Evolutionary conservation across 2,329 filamentous ascomycete genomes (phyloP).

Genomic region (Epichloe scottii): DNA sequence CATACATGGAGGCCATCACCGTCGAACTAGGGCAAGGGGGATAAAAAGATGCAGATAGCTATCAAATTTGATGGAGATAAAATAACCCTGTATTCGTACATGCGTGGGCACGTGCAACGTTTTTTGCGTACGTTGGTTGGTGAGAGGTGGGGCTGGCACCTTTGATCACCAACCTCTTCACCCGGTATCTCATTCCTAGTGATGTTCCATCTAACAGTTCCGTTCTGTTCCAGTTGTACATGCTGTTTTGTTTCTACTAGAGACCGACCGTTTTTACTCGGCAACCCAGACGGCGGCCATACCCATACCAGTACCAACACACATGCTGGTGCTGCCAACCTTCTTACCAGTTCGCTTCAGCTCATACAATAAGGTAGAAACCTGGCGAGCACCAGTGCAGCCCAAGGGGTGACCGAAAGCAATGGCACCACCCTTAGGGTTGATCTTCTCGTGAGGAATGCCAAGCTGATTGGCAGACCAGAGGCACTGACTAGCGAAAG

Average conservation of each 20-base stretch:
- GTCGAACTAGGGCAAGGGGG: neutral
- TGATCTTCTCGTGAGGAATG: conserved; percentile 75
- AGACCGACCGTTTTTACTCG: conserved; percentile 43
- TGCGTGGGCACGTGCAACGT: conserved; percentile 5
- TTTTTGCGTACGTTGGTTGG: neutral
- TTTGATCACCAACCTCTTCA: neutral
- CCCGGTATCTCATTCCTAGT: neutral
- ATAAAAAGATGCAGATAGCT: neutral
- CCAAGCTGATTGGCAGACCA: conserved; percentile 87
- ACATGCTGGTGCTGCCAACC: conserved; percentile 92
- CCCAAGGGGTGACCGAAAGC: conserved; percentile 92
- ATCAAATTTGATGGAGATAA: neutral
- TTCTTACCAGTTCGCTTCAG: conserved; percentile 71
- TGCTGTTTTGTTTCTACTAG: neutral
- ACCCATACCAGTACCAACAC: conserved; percentile 91
- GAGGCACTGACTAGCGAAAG: conserved; percentile 87
- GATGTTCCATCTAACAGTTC: neutral
- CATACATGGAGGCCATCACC: neutral
- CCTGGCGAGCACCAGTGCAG: conserved; percentile 86
- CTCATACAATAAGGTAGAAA: conserved; percentile 85
- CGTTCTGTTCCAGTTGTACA: neutral
- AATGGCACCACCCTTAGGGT: conserved; percentile 93
- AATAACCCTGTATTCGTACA: conserved; percentile 15
- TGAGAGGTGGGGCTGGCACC: neutral
- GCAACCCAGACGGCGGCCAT: conserved; percentile 96